Conservation (phyloP, 331 rosid species). For the Quercus tomentella region DNA sequence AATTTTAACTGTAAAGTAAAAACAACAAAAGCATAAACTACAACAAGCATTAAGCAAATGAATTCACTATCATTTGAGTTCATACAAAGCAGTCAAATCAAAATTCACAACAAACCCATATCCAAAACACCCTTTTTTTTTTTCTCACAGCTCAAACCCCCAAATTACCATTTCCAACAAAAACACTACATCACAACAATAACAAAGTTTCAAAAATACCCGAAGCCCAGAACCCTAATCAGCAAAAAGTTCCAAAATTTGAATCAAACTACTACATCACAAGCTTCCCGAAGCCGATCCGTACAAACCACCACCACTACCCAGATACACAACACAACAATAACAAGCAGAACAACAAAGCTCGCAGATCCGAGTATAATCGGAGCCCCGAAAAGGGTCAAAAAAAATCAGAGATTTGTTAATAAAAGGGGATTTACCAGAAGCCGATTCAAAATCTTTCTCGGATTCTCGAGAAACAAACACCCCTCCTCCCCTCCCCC, state of each 20-base stretch:
- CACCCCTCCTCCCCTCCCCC: background rate
- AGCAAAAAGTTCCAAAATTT: background rate
- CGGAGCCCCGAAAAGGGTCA: slow-evolving; percentile 5
- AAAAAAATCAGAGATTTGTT: slow-evolving; percentile 20
- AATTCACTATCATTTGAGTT: background rate
- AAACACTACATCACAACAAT: slow-evolving; percentile 1
- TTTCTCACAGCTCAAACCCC: background rate
- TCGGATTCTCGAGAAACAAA: background rate
- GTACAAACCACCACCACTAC: background rate
- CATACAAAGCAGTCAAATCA: background rate
- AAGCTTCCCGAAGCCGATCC: background rate
- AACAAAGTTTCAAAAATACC: background rate
- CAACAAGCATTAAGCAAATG: slow-evolving; percentile 1
- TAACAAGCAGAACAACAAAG: background rate
- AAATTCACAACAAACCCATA: background rate
- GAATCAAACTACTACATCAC: background rate
- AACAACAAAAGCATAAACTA: background rate
- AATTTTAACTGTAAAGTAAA: background rate
- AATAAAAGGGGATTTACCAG: slow-evolving; percentile 1
- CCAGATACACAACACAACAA: background rate
- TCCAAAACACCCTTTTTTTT: background rate
- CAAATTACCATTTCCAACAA: background rate
- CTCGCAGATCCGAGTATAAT: slow-evolving; percentile 24
- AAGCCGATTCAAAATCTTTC: background rate
- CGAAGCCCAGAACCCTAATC: background rate